Conservation (phyloP, 768 basidiomycete species). For the Cystofilobasidium bisporidii region DNA sequence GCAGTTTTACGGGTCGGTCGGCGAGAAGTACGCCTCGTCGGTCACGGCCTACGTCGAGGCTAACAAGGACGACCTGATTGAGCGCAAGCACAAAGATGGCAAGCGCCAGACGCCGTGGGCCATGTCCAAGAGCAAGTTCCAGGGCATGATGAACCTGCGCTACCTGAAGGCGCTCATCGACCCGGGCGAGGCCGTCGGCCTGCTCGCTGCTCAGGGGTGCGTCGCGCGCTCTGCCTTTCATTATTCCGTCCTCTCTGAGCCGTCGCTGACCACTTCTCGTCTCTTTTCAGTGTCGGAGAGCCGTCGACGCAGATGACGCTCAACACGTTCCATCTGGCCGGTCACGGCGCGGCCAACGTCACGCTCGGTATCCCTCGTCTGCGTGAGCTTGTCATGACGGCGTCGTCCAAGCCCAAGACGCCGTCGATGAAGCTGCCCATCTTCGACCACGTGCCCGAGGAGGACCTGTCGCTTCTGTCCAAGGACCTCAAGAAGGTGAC, state of each 20-base stretch:
- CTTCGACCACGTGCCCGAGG: conserved; percentile 46
- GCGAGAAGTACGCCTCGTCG: conserved; percentile 76
- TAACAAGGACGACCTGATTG: conserved; percentile 52
- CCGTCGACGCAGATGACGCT: conserved; percentile 99
- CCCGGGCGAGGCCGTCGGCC: conserved; percentile 95
- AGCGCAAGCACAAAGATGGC: conserved; percentile 29
- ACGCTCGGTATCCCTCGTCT: conserved; percentile 97
- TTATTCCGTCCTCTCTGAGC: neutral
- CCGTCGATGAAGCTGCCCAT: conserved; percentile 89
- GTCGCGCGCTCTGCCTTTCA: conserved; percentile 32
- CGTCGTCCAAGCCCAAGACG: conserved; percentile 87
- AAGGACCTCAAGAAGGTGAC: conserved; percentile 76
- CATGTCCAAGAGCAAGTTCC: conserved; percentile 51
- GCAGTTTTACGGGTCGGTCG: conserved; percentile 75
- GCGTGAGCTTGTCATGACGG: conserved; percentile 98
- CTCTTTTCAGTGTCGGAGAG: conserved; percentile 77
- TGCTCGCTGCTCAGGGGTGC: conserved; percentile 93
- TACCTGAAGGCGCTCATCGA: conserved; percentile 90
- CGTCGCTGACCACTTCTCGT: neutral
- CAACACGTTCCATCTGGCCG: conserved; percentile 99
- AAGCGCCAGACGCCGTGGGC: conserved; percentile 28
- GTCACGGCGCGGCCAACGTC: conserved; percentile 97
- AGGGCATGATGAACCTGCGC: conserved; percentile 74
- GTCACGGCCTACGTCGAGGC: conserved; percentile 67
- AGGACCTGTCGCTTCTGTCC: conserved; percentile 66